Conservation (phyloP, 2,329 filamentous ascomycete genomes). For the Pseudocercospora crystallina region DNA sequence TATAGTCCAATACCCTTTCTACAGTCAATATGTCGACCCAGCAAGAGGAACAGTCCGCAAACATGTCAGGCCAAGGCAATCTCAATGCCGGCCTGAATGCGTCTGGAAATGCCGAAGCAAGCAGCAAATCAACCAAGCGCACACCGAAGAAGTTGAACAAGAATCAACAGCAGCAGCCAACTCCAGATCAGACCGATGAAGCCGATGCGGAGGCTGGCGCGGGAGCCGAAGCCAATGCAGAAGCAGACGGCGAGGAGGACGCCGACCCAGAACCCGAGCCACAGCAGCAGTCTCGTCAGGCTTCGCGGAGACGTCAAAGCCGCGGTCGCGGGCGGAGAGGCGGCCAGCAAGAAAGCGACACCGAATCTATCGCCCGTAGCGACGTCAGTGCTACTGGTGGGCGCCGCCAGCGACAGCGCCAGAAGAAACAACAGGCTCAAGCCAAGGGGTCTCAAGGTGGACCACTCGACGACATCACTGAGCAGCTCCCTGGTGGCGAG, state of each 20-base stretch:
- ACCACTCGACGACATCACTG: conserved; percentile 57
- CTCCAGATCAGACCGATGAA: conserved; percentile 46
- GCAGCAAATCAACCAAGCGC: conserved; percentile 45
- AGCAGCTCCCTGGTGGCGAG: conserved; percentile 54
- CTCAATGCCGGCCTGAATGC: conserved; percentile 31
- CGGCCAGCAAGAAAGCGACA: conserved; percentile 46
- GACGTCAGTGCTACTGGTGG: conserved; percentile 55
- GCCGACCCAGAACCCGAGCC: conserved; percentile 46
- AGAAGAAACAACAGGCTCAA: conserved; percentile 48
- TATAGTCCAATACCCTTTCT: too few species aligned
- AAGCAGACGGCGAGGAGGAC: conserved; percentile 38
- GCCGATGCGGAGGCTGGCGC: conserved; percentile 43
- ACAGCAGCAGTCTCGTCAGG: conserved; percentile 41
- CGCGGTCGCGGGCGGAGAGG: conserved; percentile 50
- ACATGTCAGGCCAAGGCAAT: conserved; percentile 27
- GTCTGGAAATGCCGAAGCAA: conserved; percentile 30
- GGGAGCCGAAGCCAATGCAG: conserved; percentile 40
- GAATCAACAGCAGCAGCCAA: conserved; percentile 47
- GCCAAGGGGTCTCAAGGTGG: conserved; percentile 45
- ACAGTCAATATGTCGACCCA: conserved; percentile 23
- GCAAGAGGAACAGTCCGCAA: conserved; percentile 25
- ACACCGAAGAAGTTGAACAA: conserved; percentile 51
- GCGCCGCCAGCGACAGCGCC: conserved; percentile 56
- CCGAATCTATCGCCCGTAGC: conserved; percentile 55
- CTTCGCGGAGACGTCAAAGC: conserved; percentile 50